Base-by-base conservation (phyloP, 148 eudicot genomes). In the Chenopodium quinoa region DNA sequence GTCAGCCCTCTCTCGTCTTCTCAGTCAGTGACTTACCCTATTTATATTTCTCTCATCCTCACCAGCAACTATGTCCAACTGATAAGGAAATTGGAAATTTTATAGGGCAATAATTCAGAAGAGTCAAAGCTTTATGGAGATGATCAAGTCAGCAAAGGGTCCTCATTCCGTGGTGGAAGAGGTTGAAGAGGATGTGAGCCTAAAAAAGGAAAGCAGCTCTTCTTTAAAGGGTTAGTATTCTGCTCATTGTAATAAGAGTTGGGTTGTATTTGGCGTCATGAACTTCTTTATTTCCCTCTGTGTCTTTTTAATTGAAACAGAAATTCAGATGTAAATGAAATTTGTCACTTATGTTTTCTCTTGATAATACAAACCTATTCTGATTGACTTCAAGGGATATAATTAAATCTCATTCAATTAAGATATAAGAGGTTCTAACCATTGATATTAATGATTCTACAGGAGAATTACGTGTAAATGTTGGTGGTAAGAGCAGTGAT, bases 1-100 rank as follows among this genome's bases (percentile, higher is more conserved):
- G 93, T 93, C 86, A 91, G 91, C 80, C 90, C 93, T 69, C 90
- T 84, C 81, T 92, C 95, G 46, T 88, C 95, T 69, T 89, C 97
- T 22, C 97, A 91, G 98, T 93, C 82, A 91, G 97, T 91, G 83
- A 71, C 87, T 75, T 86, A 46, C 81, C 80, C 52, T 71, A 23
- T 23, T 20, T 66, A 62, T 71, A 58, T 29, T 69, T 22, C 48
- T 71, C 58, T 48, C 62, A 68, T 10, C 6, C 48, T 63, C 37
- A 50, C 66, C 31, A 20, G 44, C 54, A 56, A 74, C 34, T 52
- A 54, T 77, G 64, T 37, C 60, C 17, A 68, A 37, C 63, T 74
- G 56, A 75, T 75, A 74, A 60, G 75, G 11, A 17, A 56, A 64
- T 84, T 25, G 48, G 47, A 23, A 52, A 74, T 82, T 78, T 80